A percentile compares a stretch with the other conserved stretches of the same genome.
phyloP scores from a whole-genome alignment of 2,329 filamentous ascomycete species.

The Tolypocladium tropicale region DNA sequence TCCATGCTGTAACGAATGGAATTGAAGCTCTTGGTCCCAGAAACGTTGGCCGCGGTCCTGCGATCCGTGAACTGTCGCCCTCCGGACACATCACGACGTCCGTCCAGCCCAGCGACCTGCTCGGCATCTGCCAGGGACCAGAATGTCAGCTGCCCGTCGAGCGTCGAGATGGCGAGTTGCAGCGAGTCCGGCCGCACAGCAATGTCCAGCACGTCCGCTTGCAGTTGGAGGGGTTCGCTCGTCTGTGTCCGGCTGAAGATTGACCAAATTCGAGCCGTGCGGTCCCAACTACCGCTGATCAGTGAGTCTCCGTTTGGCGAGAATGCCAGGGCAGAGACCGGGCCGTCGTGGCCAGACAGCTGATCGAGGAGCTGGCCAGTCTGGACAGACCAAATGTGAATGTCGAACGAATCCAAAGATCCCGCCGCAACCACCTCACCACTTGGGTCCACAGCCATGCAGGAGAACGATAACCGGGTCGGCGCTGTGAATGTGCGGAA shows the following conservation, averaged over 20 bases:
- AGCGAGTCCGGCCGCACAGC: conserved; percentile 82
- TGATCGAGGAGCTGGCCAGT: conserved; percentile 91
- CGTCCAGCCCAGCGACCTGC: conserved; percentile 79
- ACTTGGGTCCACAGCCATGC: conserved; percentile 90
- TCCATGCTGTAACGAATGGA: conserved; percentile 87
- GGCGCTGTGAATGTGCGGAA: conserved; percentile 96
- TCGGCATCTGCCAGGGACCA: conserved; percentile 86
- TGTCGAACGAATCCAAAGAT: conserved; percentile 90
- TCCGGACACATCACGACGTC: conserved; percentile 83
- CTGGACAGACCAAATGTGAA: conserved; percentile 97
- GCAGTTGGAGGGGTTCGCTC: conserved; percentile 84
- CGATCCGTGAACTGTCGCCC: conserved; percentile 83
- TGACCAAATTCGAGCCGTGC: conserved; percentile 90
- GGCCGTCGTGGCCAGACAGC: conserved; percentile 85
- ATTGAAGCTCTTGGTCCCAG: conserved; percentile 83
- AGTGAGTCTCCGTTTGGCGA: conserved; percentile 75
- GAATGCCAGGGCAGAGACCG: conserved; percentile 81
- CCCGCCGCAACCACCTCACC: conserved; percentile 94
- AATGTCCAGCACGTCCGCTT: conserved; percentile 81
- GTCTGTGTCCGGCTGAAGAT: conserved; percentile 92
- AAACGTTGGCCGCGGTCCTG: conserved; percentile 79
- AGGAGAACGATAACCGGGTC: conserved; percentile 83
- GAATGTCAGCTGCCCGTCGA: conserved; percentile 91
- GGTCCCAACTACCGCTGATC: conserved; percentile 93
- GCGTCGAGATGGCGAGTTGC: conserved; percentile 81